Conservation (phyloP, 148 eudicot species). For the Camellia granthamiana region DNA sequence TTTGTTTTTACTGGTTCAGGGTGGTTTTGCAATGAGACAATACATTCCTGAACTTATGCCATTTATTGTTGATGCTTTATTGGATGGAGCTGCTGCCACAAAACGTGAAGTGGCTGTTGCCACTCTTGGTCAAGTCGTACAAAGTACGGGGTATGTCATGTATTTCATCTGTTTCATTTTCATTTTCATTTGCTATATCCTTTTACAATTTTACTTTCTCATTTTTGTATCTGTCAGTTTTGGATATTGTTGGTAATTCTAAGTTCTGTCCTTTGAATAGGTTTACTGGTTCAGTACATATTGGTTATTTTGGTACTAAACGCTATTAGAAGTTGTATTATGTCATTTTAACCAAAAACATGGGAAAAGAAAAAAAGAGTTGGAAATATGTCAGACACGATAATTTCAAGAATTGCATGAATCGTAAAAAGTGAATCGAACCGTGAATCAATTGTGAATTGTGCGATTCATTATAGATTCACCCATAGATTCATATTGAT, state of each 20-base stretch:
- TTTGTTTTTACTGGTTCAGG: constrained; percentile 42
- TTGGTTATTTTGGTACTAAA: too few relatives aligned
- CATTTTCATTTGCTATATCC: background rate
- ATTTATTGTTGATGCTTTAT: constrained; percentile 82
- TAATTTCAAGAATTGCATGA: too few relatives aligned
- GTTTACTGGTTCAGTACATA: too few relatives aligned
- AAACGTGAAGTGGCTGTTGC: constrained; percentile 98
- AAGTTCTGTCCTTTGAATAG: too few relatives aligned
- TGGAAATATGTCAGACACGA: too few relatives aligned
- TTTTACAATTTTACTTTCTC: background rate
- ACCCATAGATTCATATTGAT: too few relatives aligned
- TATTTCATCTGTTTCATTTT: background rate
- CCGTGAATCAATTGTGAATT: too few relatives aligned
- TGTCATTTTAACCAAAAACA: too few relatives aligned
- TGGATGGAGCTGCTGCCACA: constrained; percentile 91
- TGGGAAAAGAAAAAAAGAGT: too few relatives aligned
- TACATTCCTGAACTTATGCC: constrained; percentile 93
- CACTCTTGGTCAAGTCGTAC: constrained; percentile 98
- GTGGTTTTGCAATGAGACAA: constrained; percentile 92
- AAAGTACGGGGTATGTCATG: constrained; percentile 87
- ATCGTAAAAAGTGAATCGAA: too few relatives aligned
- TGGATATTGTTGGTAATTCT: background rate
- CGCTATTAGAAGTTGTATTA: too few relatives aligned
- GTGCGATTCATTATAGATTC: too few relatives aligned
- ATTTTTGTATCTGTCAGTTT: background rate